Evolutionary conservation across 768 basidiomycete species (phyloP).

Genomic region (Tricholoma bakamatsutake): DNA sequence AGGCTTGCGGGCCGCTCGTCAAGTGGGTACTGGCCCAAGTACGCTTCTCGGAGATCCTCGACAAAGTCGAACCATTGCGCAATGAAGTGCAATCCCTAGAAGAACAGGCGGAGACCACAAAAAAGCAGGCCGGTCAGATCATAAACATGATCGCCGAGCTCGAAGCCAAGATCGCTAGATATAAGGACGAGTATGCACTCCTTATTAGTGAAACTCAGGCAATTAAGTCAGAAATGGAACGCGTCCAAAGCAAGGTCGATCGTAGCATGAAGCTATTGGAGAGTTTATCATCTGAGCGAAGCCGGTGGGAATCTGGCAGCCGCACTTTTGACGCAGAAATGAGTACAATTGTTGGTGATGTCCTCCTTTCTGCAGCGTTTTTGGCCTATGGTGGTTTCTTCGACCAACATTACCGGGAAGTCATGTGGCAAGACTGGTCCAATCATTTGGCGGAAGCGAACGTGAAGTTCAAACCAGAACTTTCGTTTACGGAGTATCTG

Average conservation of each 20-base stretch:
- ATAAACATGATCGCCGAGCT: constrained; percentile 90
- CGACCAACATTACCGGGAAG: constrained; percentile 95
- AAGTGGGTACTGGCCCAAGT: constrained; percentile 99
- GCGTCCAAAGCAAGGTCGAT: constrained; percentile 94
- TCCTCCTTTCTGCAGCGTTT: constrained; percentile 92
- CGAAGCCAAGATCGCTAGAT: constrained; percentile 85
- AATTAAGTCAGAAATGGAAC: constrained; percentile 97
- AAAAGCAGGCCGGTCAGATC: constrained; percentile 86
- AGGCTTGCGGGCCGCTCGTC: constrained; percentile 95
- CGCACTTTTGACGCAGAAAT: constrained; percentile 96
- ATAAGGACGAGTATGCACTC: constrained; percentile 96
- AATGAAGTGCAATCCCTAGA: constrained; percentile 94
- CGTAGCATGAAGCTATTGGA: constrained; percentile 93
- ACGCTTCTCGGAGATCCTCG: constrained; percentile 92
- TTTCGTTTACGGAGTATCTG: constrained; percentile 91
- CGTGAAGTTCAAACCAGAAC: constrained; percentile 87
- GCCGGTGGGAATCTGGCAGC: constrained; percentile 92
- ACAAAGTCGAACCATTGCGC: constrained; percentile 93
- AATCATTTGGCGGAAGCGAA: constrained; percentile 83
- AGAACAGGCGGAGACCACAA: constrained; percentile 89
- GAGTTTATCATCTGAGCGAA: constrained; percentile 90
- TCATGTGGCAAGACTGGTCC: constrained; percentile 96
- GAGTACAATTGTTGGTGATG: constrained; percentile 98
- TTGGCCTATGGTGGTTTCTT: constrained; percentile 97
- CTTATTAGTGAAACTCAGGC: constrained; percentile 96